A percentile compares a stretch with the other conserved stretches of the same genome.
Evolutionary conservation across 2,329 filamentous ascomycete genomes (phyloP).

Genomic region (Colletotrichum sp.): DNA sequence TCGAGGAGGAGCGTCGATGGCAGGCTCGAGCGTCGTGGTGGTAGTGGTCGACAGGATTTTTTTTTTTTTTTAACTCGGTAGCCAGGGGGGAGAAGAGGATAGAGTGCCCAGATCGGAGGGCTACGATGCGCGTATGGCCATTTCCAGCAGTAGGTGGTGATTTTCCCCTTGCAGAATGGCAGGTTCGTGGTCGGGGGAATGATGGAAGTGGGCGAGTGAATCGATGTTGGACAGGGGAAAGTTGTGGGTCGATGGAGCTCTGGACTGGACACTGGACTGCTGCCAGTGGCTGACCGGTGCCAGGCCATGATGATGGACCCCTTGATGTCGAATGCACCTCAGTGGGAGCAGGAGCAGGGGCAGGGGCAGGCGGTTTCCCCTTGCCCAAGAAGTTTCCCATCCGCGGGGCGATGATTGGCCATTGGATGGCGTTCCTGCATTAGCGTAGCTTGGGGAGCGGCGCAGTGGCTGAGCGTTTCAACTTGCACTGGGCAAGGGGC

Average conservation of each 20-base stretch:
- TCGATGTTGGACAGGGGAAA: not conserved
- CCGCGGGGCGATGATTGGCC: not conserved
- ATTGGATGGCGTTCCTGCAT: conserved; percentile 17
- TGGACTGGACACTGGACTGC: not conserved
- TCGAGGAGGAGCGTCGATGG: not conserved
- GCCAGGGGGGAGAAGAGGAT: not conserved
- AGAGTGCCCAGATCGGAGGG: not conserved
- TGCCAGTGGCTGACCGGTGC: not conserved
- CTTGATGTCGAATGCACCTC: not conserved
- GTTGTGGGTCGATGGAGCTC: not conserved
- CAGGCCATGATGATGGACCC: not conserved
- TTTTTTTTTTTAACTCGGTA: not conserved
- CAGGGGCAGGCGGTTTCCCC: not conserved
- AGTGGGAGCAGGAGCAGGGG: not conserved
- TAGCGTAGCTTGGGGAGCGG: conserved; percentile 5
- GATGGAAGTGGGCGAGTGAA: not conserved
- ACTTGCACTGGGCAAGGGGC: conserved; percentile 7
- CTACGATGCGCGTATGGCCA: not conserved
- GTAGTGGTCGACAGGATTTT: not conserved
- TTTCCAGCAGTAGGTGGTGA: not conserved
- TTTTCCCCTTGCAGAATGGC: not conserved
- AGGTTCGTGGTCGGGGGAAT: not conserved
- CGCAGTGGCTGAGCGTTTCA: conserved; percentile 24
- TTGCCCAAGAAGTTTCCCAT: conserved; percentile 13
- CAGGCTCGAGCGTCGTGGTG: not conserved